A percentile compares a stretch with the other conserved stretches of the same genome.
Evolutionary conservation across 371 early-diverging fungal genomes (phyloP).

Genomic region (Mortierella sp.): DNA sequence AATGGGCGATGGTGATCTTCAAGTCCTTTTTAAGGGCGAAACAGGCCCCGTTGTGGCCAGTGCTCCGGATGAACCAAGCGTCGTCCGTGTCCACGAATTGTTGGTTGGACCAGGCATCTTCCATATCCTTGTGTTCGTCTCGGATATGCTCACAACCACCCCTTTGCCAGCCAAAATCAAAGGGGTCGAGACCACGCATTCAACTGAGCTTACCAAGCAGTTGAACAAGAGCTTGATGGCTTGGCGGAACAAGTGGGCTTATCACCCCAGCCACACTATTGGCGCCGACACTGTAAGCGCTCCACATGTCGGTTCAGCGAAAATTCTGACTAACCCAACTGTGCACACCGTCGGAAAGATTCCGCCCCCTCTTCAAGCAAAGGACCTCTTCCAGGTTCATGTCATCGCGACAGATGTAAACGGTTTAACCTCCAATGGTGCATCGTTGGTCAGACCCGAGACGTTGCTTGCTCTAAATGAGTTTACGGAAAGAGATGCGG

Average conservation of each 20-base stretch:
- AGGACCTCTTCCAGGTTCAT: constrained; percentile 28
- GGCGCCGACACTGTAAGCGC: not conserved
- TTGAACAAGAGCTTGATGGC: constrained; percentile 13
- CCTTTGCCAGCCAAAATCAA: not conserved
- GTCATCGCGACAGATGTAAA: constrained; percentile 15
- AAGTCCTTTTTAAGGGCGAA: constrained; percentile 1
- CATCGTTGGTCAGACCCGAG: not conserved
- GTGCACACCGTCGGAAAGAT: not conserved
- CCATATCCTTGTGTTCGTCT: not conserved
- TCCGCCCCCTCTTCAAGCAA: not conserved
- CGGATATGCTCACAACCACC: not conserved
- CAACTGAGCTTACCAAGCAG: constrained; percentile 15
- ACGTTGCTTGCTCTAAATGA: not conserved
- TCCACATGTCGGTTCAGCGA: too few species aligned
- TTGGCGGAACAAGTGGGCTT: constrained; percentile 12
- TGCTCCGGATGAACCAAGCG: not conserved
- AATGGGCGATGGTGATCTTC: constrained; percentile 33
- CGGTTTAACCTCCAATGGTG: not conserved
- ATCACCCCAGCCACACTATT: not conserved
- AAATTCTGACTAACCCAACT: too few species aligned
- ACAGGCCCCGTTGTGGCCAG: constrained; percentile 2
- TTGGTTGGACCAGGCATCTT: constrained; percentile 10
- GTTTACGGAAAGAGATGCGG: constrained; percentile 15
- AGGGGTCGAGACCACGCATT: constrained; percentile 6
- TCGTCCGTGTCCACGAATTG: constrained; percentile 20